These are phyloP conservation scores for Xeromyces bisporus DNA, from an alignment of 495 filamentous ascomycete species.

Conservation along the genomic window DNA sequence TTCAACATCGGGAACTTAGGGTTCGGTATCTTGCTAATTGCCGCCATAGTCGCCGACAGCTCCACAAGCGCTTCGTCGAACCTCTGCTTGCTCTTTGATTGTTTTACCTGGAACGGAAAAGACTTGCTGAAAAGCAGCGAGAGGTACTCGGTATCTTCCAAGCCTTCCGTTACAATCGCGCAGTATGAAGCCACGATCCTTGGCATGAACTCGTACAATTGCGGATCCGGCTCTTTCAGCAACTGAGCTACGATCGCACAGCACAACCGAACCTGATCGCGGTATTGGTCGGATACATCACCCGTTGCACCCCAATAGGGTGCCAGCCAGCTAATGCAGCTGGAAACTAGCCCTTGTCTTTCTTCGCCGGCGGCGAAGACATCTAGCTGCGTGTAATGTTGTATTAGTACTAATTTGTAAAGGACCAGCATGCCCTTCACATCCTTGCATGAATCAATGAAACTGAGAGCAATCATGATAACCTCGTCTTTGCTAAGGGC, in stretches of 20 bases:
- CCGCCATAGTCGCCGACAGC: constrained; percentile 71
- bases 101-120: constrained; percentile 73
- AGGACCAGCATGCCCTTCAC: constrained; percentile 90
- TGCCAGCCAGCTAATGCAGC: constrained; percentile 78
- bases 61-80: constrained; percentile 89
- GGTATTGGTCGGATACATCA: constrained; percentile 67
- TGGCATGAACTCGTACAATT: constrained; percentile 72
- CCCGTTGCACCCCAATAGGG: constrained; percentile 78
- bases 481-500: constrained; percentile 71
- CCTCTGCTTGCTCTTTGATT: constrained; percentile 38
- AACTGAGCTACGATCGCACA: constrained; percentile 81
- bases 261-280: constrained; percentile 80
- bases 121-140: constrained; percentile 78
- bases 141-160: constrained; percentile 48
- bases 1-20: constrained; percentile 39
- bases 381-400: constrained; percentile 67
- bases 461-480: constrained; percentile 75
- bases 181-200: constrained; percentile 84
- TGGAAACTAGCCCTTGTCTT: constrained; percentile 52
- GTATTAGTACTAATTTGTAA: constrained; percentile 83
- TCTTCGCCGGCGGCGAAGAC: constrained; percentile 65
- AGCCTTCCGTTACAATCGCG: constrained; percentile 46
- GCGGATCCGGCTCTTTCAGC: constrained; percentile 56
- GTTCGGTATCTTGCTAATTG: constrained; percentile 49
- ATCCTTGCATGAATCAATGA: constrained; percentile 75